A percentile compares a stretch with the other conserved stretches of the same genome.
These are phyloP conservation scores for Crepidotus variabilis DNA, from an alignment of 768 basidiomycete genomes.

Conservation along the genomic window DNA sequence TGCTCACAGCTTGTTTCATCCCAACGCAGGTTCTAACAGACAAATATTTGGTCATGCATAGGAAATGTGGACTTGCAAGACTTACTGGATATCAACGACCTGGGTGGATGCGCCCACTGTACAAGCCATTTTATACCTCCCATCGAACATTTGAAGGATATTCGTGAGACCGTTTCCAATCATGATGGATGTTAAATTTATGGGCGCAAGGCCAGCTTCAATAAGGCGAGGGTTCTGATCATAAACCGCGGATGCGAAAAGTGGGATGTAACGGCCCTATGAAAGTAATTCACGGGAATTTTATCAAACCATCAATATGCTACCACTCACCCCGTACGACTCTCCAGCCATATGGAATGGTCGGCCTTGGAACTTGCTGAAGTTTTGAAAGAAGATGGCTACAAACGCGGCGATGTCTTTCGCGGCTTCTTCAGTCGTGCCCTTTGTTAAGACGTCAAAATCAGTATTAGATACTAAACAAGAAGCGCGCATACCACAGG, in stretches of 20 bases:
- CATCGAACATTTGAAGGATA: background rate
- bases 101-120: slow-evolving; percentile 46
- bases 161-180: slow-evolving; percentile 43
- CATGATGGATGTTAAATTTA: slow-evolving; percentile 71
- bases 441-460: background rate
- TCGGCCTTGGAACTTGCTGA: slow-evolving; percentile 65
- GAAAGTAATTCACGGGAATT: slow-evolving; percentile 4
- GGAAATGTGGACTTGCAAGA: too few species aligned
- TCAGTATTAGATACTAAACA: background rate
- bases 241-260: slow-evolving; percentile 74
- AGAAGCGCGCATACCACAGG: slow-evolving; percentile 21
- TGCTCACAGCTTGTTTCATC: slow-evolving; percentile 44
- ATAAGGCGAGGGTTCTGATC: slow-evolving; percentile 62
- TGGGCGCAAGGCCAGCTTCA: slow-evolving; percentile 46
- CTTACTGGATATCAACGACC: slow-evolving; percentile 34
- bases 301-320: background rate
- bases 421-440: slow-evolving; percentile 62
- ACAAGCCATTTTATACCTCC: slow-evolving; percentile 57
- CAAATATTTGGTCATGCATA: too few species aligned
- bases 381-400: slow-evolving; percentile 71
- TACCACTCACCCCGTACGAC: slow-evolving; percentile 62
- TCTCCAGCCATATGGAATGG: slow-evolving; percentile 68
- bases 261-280: slow-evolving; percentile 66
- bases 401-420: slow-evolving; percentile 70
- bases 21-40: slow-evolving; percentile 37